Base-by-base conservation (phyloP, 1,284 basidiomycete genomes). In the Trametes polyzona region DNA sequence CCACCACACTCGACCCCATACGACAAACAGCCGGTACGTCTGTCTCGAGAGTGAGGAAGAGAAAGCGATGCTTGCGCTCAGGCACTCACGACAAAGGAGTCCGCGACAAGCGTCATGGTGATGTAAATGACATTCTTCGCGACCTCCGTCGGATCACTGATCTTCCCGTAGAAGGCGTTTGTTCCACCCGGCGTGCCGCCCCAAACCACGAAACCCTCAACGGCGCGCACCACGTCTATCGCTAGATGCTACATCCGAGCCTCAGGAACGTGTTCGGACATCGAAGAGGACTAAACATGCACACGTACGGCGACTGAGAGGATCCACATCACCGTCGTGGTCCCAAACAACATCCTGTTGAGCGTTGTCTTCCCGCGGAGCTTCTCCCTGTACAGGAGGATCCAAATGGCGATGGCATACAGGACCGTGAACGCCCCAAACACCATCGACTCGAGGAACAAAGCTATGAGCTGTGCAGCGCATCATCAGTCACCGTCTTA, bases 71-170 rank as follows among this genome's bases (percentile, higher is more conserved):
- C 8, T 21, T 19, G 43, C 23, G 33, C 54, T 3, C 51, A 56
- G 47, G 14, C 23, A 40, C 54, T 3, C 51, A 56, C 54, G 14
- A 61, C 62, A 47, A 63, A 63, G 10, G 51, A 47, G n/a, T 63
- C 62, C 16, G 52, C 62, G 30, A 63, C 51, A 33, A 63, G 50
- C 5, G 62, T 63, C 59, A 58, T 60, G 21, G 53, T 61, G 54
- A 63, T 63, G 39, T 61, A 63, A 10, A 63, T 48, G 35, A 61
- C 62, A 37, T 60, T 55, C 57, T 63, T 63, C 32, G 62, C 62
- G 37, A 63, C 58, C 17, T 55, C 49, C 0, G 62, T 63, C 10
- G 62, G 62, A 44, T 58, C 49, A 32, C 47, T 57, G 37, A 63
- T 52, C 1, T 16, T 41, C 4, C 36, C 35, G 42, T 63, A 63